These are phyloP conservation scores for Acanthamoeba sp. DNA, from an alignment of 208 protist genomes.

Conservation along the genomic window DNA sequence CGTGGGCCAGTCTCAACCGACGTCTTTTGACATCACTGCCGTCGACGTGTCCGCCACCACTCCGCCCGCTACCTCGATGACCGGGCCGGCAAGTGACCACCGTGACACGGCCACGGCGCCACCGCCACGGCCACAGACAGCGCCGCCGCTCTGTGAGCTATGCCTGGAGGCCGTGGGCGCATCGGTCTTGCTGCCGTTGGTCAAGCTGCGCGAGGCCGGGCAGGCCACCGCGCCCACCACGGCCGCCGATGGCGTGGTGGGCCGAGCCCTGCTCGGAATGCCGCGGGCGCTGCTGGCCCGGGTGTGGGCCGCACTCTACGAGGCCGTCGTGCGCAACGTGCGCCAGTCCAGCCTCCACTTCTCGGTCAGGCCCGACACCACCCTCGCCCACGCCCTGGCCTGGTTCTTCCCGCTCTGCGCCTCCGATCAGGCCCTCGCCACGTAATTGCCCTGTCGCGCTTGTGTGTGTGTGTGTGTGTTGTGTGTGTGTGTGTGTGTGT, in stretches of 20 bases:
- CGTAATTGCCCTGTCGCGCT: not conserved
- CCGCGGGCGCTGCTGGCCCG: not conserved
- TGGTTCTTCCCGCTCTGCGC: slow-evolving; percentile 13
- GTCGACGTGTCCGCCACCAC: no score
- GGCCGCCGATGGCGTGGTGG: no score
- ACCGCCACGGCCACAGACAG: not conserved
- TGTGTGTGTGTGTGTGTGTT: not conserved
- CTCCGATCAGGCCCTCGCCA: not conserved
- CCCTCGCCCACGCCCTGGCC: not conserved
- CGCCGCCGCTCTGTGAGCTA: not conserved
- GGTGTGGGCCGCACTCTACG: not conserved
- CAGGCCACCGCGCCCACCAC: no score
- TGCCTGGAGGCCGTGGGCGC: not conserved
- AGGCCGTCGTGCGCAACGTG: not conserved
- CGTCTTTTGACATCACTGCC: no score
- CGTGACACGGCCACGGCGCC: not conserved
- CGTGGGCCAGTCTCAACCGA: no score
- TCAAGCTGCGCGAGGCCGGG: not conserved
- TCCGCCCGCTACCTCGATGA: no score
- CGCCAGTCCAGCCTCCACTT: not conserved
- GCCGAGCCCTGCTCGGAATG: not conserved
- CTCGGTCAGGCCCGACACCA: not conserved
- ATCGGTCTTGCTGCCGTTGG: not conserved
- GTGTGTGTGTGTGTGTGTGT: not conserved
- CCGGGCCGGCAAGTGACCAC: not conserved